Evolutionary conservation across 1,139 yeast species (phyloP).

Genomic region (Saccharomycopsis hybrid): DNA sequence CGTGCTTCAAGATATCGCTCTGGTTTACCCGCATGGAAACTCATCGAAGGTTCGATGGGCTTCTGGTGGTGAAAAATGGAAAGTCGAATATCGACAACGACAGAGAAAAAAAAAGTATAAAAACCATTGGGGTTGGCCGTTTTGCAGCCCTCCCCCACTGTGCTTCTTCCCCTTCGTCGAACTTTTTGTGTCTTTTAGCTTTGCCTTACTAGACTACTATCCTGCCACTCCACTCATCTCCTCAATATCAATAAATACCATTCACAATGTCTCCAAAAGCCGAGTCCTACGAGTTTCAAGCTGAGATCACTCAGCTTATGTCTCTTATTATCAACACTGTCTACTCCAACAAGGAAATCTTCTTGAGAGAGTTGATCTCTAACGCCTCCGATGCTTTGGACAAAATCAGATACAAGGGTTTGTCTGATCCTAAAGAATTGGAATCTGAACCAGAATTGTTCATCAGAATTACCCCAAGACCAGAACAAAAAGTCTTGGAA

Average conservation of each 20-base stretch:
- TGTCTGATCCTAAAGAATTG: constrained; percentile 84
- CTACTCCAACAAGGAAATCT: constrained; percentile 98
- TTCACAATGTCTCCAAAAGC: constrained; percentile 36
- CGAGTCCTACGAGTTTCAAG: constrained; percentile 95
- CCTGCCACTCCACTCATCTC: neutral
- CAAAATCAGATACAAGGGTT: constrained; percentile 95
- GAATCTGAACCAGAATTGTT: constrained; percentile 95
- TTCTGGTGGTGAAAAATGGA: neutral
- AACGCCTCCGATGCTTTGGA: constrained; percentile 96
- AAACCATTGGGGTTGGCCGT: neutral
- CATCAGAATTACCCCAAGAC: constrained; percentile 95
- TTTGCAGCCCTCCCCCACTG: neutral
- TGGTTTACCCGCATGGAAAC: constrained; percentile 8
- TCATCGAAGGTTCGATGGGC: constrained; percentile 10
- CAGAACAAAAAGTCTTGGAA: constrained; percentile 90
- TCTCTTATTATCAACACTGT: constrained; percentile 99
- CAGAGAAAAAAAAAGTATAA: neutral
- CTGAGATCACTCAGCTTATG: constrained; percentile 99
- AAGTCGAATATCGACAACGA: neutral
- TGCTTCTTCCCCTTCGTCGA: neutral
- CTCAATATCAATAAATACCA: neutral
- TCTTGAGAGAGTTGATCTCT: constrained; percentile 97
- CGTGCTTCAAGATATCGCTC: too few relatives aligned
- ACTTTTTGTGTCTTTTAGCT: neutral
- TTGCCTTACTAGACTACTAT: neutral